phyloP scores from a whole-genome alignment of 2,329 filamentous ascomycete genomes.

The Apiospora pterosperma region DNA sequence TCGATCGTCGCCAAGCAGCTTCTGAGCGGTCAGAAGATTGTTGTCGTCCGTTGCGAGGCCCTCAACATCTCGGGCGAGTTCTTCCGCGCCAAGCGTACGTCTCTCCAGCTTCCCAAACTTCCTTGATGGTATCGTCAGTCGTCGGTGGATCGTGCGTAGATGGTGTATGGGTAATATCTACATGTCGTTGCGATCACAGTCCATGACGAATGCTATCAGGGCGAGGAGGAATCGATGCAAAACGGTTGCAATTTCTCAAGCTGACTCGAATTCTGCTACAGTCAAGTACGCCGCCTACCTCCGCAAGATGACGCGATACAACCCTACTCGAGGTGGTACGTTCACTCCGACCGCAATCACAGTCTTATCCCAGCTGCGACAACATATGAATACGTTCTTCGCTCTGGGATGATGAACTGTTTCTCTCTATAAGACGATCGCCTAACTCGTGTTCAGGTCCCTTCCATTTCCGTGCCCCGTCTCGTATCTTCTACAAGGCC shows the following conservation, averaged over 20 bases:
- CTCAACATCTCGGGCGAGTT: constrained; percentile 99
- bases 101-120: constrained; percentile 19
- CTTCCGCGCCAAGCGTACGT: constrained; percentile 99
- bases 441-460: constrained; percentile 63
- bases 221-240: neutral
- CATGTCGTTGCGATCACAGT: neutral
- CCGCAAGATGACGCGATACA: constrained; percentile 99
- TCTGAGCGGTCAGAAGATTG: constrained; percentile 98
- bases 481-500: constrained; percentile 99
- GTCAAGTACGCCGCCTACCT: constrained; percentile 99
- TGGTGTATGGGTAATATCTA: neutral
- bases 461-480: constrained; percentile 99
- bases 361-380: neutral
- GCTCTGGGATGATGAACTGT: neutral
- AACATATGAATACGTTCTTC: neutral
- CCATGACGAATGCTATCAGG: neutral
- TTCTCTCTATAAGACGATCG: too few species aligned
- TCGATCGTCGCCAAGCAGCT: constrained; percentile 98
- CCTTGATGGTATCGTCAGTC: constrained; percentile 3
- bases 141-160: neutral
- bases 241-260: neutral
- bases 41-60: constrained; percentile 96
- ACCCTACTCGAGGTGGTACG: constrained; percentile 96
- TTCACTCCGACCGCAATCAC: constrained; percentile 18
- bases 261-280: constrained; percentile 55